Base-by-base conservation (phyloP, 352 stramenopile species). In the Globisporangium carolinianum region DNA sequence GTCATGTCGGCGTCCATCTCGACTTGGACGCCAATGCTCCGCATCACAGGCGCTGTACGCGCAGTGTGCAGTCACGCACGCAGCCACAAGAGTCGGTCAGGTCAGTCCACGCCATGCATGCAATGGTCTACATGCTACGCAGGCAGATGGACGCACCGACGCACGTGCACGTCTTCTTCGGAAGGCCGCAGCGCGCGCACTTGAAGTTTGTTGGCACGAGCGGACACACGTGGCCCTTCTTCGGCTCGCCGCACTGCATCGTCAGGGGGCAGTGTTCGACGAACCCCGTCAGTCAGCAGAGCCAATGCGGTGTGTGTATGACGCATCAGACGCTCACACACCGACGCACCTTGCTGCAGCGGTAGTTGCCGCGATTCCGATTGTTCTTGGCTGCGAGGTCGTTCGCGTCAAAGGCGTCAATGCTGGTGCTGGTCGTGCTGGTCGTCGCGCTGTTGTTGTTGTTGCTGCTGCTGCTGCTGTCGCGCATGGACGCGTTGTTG, bases 1-100 rank as follows among this genome's bases (percentile, higher is more conserved):
- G 84, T 94, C 84, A 91, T 91, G 51, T 91, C 69, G 45, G 87
- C 70, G 54, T 94, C 84, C 76, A 94, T 71, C 48, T 91, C 84
- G 39, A 77, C 81, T 50, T 94, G 81, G 10, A 89, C 68, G 14
- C 74, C 84, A 49, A 91, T 83, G 42, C 75, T 88, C 1, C 74
- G 71, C 54, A 76, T 88, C 48, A 67, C 62, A 2, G 79, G 78
- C 6, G 84, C 84, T 86, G 49, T 32, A 32, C 24, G 24, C 3
- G 24, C 24, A 32, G 24, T 32, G 24, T 32, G 24, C 24, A 32
- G 24, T 32, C 24, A 32, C 24, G 24, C 24, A 32, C 24, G 24
- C 6, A 56, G 37, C 1, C 15, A 37, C n/a, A 10, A 14, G 9
- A 58, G 24, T 39, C 45, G 15, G 17, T 15, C 8, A 12, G 15